Base-by-base conservation (phyloP, 306 rosid genomes). In the Cicer cuneatum region DNA sequence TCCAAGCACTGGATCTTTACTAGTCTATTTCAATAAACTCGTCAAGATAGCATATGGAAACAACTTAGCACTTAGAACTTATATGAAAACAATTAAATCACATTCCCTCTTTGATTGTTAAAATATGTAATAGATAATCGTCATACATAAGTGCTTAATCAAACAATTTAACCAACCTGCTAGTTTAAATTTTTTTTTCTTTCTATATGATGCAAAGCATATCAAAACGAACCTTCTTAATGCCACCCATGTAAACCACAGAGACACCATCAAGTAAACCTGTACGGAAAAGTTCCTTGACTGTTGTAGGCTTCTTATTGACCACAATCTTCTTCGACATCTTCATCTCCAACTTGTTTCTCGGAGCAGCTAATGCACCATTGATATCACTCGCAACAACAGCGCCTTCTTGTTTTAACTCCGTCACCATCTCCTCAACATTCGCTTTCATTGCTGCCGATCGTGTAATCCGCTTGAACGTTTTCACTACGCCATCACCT, bases 261-360 rank as follows among this genome's bases (percentile, higher is more conserved):
- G 92, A 76, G 21, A 91, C 81, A 3, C 97, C 96, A 67, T 93
- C 97, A n/a, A 93, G 92, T 46, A 91, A 85, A 42, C 98, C 96
- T 0, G 94, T 91, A 19, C 82, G 89, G 10, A 93, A 91, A 7
- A 93, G 92, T 87, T 93, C 94, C 80, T 78, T 91, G 65, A 91
- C 88, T 3, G 94, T 91, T 76, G 80, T 82, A 41, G 91, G 92
- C 91, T 68, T 89, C 88, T 82, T 86, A 51, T 84, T 80, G 19
- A 89, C 69, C 72, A 80, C 85, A 77, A 86, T 81, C 86, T 86
- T 91, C 75, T 89, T 89, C 77, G 92, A 89, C 91, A 85, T 89
- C 78, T 85, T 91, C 74, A 85, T 13, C 61, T 89, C 97, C 78
- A 87, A 13, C 79, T 86, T 87, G 65, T 71, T 86, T 78, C 82